Percentiles rank a stretch among this genome's conserved stretches.
Evolutionary conservation across 805 yeast species (phyloP).

Genomic region (Kluyveromyces dobzhanskii): DNA sequence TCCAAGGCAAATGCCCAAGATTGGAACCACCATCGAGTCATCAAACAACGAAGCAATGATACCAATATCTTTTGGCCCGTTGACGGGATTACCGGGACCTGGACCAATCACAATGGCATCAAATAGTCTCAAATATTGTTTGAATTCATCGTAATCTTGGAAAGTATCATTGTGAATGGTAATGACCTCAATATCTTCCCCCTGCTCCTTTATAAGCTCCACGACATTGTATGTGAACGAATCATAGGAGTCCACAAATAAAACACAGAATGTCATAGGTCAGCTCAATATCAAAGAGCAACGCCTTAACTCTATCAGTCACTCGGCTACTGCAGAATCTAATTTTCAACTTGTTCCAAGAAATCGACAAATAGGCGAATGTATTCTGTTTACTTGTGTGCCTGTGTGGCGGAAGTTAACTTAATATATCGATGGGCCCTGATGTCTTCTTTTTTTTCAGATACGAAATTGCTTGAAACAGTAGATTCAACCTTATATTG

Average conservation of each 20-base stretch:
- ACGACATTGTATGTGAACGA: slow-evolving; percentile 84
- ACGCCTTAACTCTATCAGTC: too few relatives aligned
- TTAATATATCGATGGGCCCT: too few relatives aligned
- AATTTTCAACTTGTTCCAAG: too few relatives aligned
- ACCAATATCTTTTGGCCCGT: slow-evolving; percentile 54
- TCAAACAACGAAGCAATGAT: slow-evolving; percentile 52
- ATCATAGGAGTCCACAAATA: slow-evolving; percentile 80
- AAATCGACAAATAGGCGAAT: too few relatives aligned
- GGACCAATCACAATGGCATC: slow-evolving; percentile 88
- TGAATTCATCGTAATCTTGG: slow-evolving; percentile 30
- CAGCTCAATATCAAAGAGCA: not conserved
- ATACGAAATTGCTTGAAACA: too few relatives aligned
- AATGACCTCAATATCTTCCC: slow-evolving; percentile 22
- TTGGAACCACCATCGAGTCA: slow-evolving; percentile 41
- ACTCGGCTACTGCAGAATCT: too few relatives aligned
- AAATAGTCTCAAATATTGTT: slow-evolving; percentile 39
- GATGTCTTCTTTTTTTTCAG: too few relatives aligned
- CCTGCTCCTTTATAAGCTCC: slow-evolving; percentile 45
- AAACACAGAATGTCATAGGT: slow-evolving; percentile 16
- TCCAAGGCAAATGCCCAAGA: slow-evolving; percentile 89
- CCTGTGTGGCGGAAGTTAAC: too few relatives aligned
- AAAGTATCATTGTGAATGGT: slow-evolving; percentile 32
- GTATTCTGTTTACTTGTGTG: too few relatives aligned
- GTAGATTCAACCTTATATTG: too few relatives aligned
- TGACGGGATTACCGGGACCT: slow-evolving; percentile 88